Percentiles rank a stretch among this genome's conserved stretches.
Conservation (phyloP, 192 early-diverging fungal genomes). For the Linnemannia schmuckeri region DNA sequence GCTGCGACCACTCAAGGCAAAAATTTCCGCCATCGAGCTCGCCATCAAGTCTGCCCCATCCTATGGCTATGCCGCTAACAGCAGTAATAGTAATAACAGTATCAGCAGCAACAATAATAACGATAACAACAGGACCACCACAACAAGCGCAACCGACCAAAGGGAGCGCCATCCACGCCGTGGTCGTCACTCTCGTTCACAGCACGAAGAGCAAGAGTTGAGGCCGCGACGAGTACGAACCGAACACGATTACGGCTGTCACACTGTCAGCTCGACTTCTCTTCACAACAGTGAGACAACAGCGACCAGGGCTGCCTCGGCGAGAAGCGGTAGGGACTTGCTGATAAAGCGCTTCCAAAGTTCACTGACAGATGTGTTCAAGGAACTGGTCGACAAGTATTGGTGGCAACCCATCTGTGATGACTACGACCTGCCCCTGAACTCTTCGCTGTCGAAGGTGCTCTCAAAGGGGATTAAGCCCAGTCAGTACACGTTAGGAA, state of each 20-base stretch:
- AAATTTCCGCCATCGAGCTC: constrained; percentile 38
- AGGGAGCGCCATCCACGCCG: neutral
- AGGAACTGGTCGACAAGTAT: constrained; percentile 37
- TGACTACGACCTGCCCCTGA: constrained; percentile 30
- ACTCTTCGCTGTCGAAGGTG: neutral
- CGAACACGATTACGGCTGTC: neutral
- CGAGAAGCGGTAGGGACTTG: neutral
- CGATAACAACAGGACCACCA: neutral
- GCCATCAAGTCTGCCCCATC: constrained; percentile 43
- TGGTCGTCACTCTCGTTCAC: neutral
- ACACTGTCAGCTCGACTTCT: neutral
- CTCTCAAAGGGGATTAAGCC: neutral
- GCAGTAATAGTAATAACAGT: neutral
- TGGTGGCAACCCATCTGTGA: constrained; percentile 55
- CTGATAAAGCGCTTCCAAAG: constrained; percentile 29
- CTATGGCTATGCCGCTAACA: constrained; percentile 14
- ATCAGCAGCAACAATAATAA: neutral
- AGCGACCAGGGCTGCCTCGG: neutral
- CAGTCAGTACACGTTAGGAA: constrained; percentile 12
- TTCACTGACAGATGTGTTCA: constrained; percentile 26
- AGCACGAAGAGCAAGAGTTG: neutral
- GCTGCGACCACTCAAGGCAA: constrained; percentile 46
- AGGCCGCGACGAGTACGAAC: neutral
- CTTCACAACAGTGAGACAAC: neutral
- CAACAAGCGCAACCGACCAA: neutral